Conservation (phyloP, 345 rosid genomes). For the Sonneratia alba region DNA sequence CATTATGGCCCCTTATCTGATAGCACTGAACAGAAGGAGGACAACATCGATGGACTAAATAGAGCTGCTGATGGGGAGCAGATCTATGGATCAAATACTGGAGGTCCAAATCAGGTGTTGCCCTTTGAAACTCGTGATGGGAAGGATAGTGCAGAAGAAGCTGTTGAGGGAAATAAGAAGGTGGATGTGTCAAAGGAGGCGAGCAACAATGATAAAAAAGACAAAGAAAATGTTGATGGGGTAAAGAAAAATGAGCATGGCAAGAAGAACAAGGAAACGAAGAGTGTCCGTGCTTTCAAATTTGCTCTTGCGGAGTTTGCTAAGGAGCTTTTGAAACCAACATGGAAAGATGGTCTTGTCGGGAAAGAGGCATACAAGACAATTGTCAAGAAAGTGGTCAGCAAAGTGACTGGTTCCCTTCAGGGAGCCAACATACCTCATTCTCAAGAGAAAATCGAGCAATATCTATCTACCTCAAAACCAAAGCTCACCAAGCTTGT, state of each 20-base stretch:
- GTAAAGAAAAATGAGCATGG: constrained; percentile 46
- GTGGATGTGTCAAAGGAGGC: constrained; percentile 27
- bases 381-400: constrained; percentile 92
- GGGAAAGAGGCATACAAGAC: constrained; percentile 86
- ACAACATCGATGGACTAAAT: constrained; percentile 8
- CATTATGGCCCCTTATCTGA: constrained; percentile 42
- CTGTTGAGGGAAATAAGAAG: constrained; percentile 31
- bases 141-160: constrained; percentile 19
- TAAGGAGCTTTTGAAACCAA: constrained; percentile 82
- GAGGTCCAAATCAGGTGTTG: constrained; percentile 13
- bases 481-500: constrained; percentile 88
- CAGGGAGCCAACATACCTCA: constrained; percentile 72
- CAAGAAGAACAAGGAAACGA: constrained; percentile 68
- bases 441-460: constrained; percentile 83
- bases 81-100: constrained; percentile 16
- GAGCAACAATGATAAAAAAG: constrained; percentile 27
- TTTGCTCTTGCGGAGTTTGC: constrained; percentile 81
- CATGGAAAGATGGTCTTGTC: constrained; percentile 91
- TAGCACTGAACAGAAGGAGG: constrained; percentile 30
- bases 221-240: constrained; percentile 37
- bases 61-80: constrained; percentile 13
- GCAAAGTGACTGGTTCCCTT: constrained; percentile 73
- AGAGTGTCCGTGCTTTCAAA: constrained; percentile 68
- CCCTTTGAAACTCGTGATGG: constrained; percentile 23
- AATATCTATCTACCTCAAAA: constrained; percentile 70